Conservation (phyloP, 495 filamentous ascomycete genomes). For the Lentithecium fluviatile region DNA sequence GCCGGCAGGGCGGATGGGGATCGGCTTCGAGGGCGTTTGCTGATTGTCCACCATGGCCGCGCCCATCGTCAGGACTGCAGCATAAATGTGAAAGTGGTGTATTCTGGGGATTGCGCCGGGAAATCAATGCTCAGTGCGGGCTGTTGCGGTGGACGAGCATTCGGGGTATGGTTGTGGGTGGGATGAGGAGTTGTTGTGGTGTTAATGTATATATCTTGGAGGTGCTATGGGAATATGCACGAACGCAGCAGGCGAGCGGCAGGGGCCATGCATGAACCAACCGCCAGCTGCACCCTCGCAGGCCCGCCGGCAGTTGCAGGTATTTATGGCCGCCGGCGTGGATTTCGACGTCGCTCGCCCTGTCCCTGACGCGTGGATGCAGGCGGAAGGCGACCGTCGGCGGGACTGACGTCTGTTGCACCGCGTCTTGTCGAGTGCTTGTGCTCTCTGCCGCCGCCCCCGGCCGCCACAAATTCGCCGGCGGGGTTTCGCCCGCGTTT, state of each 20-base stretch:
- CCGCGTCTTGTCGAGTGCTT: no score
- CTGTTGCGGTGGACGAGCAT: background rate
- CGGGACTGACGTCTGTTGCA: no score
- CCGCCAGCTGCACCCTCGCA: constrained; percentile 5
- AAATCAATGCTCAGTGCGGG: background rate
- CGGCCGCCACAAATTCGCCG: background rate
- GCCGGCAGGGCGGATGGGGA: constrained; percentile 13
- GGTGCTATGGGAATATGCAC: constrained; percentile 6
- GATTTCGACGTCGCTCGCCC: no score
- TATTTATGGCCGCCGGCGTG: background rate
- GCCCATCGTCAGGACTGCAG: background rate
- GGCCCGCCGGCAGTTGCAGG: background rate
- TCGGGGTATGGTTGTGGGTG: background rate
- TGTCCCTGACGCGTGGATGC: no score
- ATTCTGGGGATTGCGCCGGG: no score
- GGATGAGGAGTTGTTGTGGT: constrained; percentile 1
- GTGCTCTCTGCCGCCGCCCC: no score
- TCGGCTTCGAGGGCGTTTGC: constrained; percentile 10
- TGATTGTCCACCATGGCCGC: constrained; percentile 25
- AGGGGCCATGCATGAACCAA: constrained; percentile 22
- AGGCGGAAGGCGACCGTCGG: no score
- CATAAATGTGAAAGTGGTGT: no score
- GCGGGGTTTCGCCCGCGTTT: constrained; percentile 14
- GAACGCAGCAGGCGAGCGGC: constrained; percentile 23
- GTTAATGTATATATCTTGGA: background rate